Base-by-base conservation (phyloP, 1,284 basidiomycete species). In the Irpex sp. region DNA sequence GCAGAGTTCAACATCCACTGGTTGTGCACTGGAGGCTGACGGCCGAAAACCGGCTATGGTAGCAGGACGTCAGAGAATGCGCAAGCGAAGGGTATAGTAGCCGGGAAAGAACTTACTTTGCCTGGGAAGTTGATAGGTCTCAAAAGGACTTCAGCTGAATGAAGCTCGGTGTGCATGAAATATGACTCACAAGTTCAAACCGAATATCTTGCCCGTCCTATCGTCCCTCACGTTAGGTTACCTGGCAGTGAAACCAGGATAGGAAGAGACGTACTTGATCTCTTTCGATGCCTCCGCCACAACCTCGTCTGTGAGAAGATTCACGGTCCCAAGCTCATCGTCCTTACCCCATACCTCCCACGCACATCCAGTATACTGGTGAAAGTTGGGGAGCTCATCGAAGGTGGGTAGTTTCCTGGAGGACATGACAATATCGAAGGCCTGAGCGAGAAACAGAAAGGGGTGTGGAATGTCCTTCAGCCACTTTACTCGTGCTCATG, bases 261-360 rank as follows among this genome's bases (percentile, higher is more conserved):
- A 61, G 57, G 65, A 62, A 59, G 19, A 13, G 7, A 77, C 79
- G 55, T 68, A 88, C 86, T 78, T 79, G 52, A 92, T 85, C 71
- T 91, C 87, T 58, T 76, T 73, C n/a, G 87, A 85, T 11, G 85
- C 82, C 52, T 77, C 77, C 69, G 82, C 78, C 13, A 91, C 86
- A 6, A 89, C 80, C 6, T 84, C 81, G 17, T 85, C 82, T 2
- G 89, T 91, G 60, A 92, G 75, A 51, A 91, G 65, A 72, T 91
- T 91, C 59, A 91, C 76, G 1, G 88, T 91, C 4, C 89, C 89
- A 9, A 92, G 77, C 69, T 91, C 78, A 67, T 92, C 90, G 19
- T 86, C 82, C 48, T 79, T 74, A 19, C 89, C 89, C 88, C 89
- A 92, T 3, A 92, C 80, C 1, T 78, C 79, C 90, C 90, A 92